Evolutionary conservation across 495 filamentous ascomycete genomes (phyloP).

Genomic region (Lichina pygmaea): DNA sequence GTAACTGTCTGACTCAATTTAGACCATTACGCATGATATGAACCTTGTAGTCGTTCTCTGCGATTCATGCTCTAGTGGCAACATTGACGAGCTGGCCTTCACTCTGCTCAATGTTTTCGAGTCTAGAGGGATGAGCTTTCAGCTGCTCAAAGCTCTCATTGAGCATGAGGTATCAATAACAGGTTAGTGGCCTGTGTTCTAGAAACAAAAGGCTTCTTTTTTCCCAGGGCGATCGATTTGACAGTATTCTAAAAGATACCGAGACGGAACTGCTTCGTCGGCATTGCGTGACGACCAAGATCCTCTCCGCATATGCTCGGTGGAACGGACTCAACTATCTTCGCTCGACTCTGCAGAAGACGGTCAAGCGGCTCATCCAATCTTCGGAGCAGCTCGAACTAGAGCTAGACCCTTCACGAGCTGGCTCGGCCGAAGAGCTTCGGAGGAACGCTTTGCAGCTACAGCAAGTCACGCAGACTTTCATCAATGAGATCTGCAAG

Average conservation of each 20-base stretch:
- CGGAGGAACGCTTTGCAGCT: conserved; percentile 32
- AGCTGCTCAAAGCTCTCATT: conserved; percentile 33
- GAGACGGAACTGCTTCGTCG: conserved; percentile 33
- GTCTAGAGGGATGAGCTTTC: conserved; percentile 27
- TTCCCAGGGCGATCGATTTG: neutral
- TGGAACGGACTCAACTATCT: conserved; percentile 38
- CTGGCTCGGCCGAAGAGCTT: conserved; percentile 26
- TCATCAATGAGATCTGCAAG: conserved; percentile 36
- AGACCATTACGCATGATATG: conserved; percentile 31
- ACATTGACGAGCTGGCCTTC: conserved; percentile 37
- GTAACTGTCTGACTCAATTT: neutral
- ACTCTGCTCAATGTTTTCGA: conserved; percentile 40
- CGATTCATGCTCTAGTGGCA: conserved; percentile 32
- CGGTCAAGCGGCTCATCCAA: conserved; percentile 29
- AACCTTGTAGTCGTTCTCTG: conserved; percentile 31
- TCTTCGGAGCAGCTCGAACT: conserved; percentile 33
- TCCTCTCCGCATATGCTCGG: conserved; percentile 38
- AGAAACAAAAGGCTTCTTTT: neutral
- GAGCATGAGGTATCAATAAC: conserved; percentile 38
- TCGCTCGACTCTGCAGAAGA: conserved; percentile 32
- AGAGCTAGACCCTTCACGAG: conserved; percentile 32
- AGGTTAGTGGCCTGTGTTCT: conserved; percentile 9
- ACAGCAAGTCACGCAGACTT: conserved; percentile 31
- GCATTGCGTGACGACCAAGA: conserved; percentile 39
- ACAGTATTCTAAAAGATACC: conserved; percentile 17